These are phyloP conservation scores for Termitomyces sp. DNA, from an alignment of 768 basidiomycete species.

Conservation along the genomic window DNA sequence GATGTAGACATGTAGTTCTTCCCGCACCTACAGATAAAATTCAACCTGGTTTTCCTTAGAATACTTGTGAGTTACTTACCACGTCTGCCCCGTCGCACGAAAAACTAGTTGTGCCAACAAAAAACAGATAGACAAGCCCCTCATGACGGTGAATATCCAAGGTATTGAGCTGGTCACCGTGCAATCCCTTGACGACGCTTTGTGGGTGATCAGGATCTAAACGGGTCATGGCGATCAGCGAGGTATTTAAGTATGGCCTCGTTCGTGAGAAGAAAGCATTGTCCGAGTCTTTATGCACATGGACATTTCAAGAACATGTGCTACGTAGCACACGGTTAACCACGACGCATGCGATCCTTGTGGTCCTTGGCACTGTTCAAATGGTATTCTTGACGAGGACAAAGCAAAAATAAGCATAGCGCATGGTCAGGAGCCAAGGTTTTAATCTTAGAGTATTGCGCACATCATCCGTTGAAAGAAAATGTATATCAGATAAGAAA, in stretches of 20 bases:
- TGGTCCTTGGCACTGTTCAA: neutral
- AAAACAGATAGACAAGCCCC: neutral
- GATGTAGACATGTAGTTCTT: slow-evolving; percentile 47
- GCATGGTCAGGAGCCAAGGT: neutral
- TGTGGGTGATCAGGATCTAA: neutral
- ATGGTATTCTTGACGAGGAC: neutral
- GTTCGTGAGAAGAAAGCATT: slow-evolving; percentile 8
- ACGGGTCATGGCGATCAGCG: neutral
- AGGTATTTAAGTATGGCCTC: neutral
- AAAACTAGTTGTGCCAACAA: neutral
- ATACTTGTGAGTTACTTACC: slow-evolving; percentile 1
- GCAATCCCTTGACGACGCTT: neutral
- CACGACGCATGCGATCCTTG: neutral
- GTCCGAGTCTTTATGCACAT: neutral
- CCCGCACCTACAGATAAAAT: slow-evolving; percentile 38
- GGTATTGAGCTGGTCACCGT: no score
- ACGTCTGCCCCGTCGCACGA: slow-evolving; percentile 12
- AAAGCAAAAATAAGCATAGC: neutral
- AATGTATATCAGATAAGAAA: neutral
- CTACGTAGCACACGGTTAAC: neutral
- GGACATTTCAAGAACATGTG: neutral
- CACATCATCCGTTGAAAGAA: neutral
- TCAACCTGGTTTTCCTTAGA: slow-evolving; percentile 11
- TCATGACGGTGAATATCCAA: neutral
- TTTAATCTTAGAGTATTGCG: no score